Evolutionary conservation across 2,329 filamentous ascomycete genomes (phyloP).

Genomic region (Penicillium sp.): DNA sequence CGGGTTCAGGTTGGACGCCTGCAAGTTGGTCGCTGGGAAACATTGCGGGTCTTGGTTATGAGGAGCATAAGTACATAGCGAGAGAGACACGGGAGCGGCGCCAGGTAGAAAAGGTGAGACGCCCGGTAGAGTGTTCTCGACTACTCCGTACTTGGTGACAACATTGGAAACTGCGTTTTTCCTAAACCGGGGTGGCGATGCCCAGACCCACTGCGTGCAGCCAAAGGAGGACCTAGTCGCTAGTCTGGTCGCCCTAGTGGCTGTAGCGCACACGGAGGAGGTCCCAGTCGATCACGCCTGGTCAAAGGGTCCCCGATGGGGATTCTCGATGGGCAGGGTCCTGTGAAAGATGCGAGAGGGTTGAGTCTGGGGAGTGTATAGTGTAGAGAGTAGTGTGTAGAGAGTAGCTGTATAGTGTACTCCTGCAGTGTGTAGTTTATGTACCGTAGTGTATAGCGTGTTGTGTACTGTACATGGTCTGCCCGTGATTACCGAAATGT

Average conservation of each 20-base stretch:
- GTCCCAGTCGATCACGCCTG: slow-evolving; percentile 15
- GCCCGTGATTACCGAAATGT: slow-evolving; percentile 5
- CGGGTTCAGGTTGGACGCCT: background rate
- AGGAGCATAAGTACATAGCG: background rate
- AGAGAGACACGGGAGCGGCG: background rate
- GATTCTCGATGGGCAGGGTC: slow-evolving; percentile 2
- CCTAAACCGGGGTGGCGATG: slow-evolving; percentile 13
- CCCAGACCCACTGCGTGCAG: slow-evolving; percentile 14
- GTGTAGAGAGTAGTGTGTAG: background rate
- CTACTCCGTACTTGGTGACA: too few species aligned
- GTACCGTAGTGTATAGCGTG: background rate
- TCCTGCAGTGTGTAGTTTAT: too few species aligned
- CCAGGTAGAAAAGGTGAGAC: too few species aligned
- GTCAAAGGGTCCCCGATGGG: slow-evolving; percentile 13
- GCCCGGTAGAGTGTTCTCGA: too few species aligned
- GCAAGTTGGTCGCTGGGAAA: background rate
- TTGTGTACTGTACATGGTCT: background rate
- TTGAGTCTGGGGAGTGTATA: too few species aligned
- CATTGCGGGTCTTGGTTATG: background rate
- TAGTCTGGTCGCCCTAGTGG: slow-evolving; percentile 20
- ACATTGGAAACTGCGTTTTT: slow-evolving; percentile 4
- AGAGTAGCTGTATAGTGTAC: too few species aligned
- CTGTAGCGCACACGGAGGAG: slow-evolving; percentile 25
- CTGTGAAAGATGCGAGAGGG: background rate
- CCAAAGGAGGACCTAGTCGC: slow-evolving; percentile 13